These are phyloP conservation scores for Kalanchoe fedtschenkoi DNA, from an alignment of 164 flowering plant species.

Conservation along the genomic window DNA sequence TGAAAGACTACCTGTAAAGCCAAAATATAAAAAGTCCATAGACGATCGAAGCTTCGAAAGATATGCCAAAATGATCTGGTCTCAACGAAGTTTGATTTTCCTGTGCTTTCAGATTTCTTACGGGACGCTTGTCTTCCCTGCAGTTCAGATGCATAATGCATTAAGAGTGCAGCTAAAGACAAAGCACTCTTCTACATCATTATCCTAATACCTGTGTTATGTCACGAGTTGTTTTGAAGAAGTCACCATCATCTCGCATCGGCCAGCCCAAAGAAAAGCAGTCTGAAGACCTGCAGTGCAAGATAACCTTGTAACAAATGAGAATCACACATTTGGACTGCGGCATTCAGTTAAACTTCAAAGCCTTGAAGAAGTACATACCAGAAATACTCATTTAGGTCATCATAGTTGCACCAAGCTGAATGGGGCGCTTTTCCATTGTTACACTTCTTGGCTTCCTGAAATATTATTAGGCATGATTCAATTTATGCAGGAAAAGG, in stretches of 20 bases:
- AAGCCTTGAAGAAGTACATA: conserved; percentile 19
- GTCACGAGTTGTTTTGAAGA: conserved; percentile 73
- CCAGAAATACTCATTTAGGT: conserved; percentile 97
- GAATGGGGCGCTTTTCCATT: conserved; percentile 80
- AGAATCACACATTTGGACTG: not conserved
- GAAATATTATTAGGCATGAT: conserved; percentile 14
- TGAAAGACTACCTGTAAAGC: conserved; percentile 56
- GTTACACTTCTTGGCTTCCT: conserved; percentile 71
- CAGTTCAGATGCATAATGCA: not conserved
- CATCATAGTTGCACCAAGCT: conserved; percentile 96
- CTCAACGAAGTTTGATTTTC: conserved; percentile 83
- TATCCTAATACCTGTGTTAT: conserved; percentile 27
- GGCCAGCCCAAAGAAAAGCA: conserved; percentile 99
- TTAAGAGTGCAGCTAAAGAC: not conserved
- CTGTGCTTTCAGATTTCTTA: conserved; percentile 48
- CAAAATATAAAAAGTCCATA: conserved; percentile 86
- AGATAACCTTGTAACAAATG: not conserved
- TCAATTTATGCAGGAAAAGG: conserved; percentile 5
- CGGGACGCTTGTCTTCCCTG: conserved; percentile 40
- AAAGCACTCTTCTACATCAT: not conserved
- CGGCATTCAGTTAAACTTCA: not conserved
- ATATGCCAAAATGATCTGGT: conserved; percentile 89
- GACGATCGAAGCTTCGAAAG: conserved; percentile 86
- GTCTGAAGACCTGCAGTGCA: conserved; percentile 55
- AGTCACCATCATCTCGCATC: conserved; percentile 93